A percentile compares a stretch with the other conserved stretches of the same genome.
Conservation (phyloP, 2,329 filamentous ascomycete genomes). For the Aspergillus sp. region DNA sequence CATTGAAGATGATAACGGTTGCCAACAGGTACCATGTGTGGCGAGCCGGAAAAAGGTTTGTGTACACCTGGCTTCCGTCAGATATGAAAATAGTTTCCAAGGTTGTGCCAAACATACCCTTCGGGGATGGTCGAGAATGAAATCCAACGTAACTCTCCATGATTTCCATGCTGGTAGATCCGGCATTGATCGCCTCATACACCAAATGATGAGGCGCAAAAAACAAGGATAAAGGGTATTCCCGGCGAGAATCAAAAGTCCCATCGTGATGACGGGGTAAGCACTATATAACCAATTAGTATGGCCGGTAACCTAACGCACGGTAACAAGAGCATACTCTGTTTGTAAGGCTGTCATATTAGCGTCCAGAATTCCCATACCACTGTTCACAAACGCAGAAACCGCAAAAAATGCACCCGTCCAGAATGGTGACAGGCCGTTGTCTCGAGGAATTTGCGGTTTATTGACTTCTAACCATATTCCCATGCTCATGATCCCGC, state of each 20-base stretch:
- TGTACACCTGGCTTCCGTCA: constrained; percentile 30
- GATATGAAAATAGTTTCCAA: neutral
- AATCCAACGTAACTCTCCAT: constrained; percentile 34
- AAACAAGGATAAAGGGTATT: constrained; percentile 68
- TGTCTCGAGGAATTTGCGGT: constrained; percentile 39
- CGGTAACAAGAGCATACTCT: constrained; percentile 19
- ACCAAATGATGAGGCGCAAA: constrained; percentile 61
- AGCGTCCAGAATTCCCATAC: constrained; percentile 54
- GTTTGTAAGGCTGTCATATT: constrained; percentile 52
- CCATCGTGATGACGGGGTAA: constrained; percentile 50
- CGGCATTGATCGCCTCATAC: constrained; percentile 35
- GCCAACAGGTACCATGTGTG: constrained; percentile 67
- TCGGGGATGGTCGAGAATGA: constrained; percentile 36
- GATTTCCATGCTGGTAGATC: constrained; percentile 25
- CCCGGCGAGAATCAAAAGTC: constrained; percentile 61
- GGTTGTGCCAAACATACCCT: constrained; percentile 20
- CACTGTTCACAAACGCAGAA: constrained; percentile 56
- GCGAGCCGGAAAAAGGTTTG: constrained; percentile 58
- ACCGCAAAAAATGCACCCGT: constrained; percentile 52
- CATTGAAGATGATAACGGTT: constrained; percentile 61
- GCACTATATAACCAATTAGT: constrained; percentile 22
- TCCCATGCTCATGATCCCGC: constrained; percentile 49
- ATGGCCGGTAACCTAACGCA: neutral
- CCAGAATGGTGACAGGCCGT: constrained; percentile 53
- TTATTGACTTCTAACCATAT: constrained; percentile 47